Evolutionary conservation across 2,329 filamentous ascomycete genomes (phyloP), one percentile per base, ranked within the genome.

Genomic region (Drechslerella dactyloides): DNA sequence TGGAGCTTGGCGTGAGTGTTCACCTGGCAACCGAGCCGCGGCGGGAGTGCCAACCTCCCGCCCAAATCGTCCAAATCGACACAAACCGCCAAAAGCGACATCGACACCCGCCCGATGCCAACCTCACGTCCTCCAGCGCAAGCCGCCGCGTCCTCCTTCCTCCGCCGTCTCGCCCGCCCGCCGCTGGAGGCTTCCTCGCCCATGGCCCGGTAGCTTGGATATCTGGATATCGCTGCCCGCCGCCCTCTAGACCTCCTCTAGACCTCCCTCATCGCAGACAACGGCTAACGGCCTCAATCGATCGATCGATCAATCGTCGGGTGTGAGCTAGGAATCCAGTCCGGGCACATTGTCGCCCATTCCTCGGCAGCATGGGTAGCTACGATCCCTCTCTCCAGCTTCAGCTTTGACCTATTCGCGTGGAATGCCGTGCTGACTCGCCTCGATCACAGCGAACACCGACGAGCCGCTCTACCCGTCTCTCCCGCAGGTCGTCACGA

Each of bases 11-110:
- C 44, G 15, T 11, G 44, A 23, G 37, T 55, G 66, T 70, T 63
- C 66, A 63, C 66, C 59, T 70, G 66, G 66, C 66, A 70, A 70
- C 66, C n/a, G 64, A 21, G 19, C 58, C 50, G 42, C 35, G 63
- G 27, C 27, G 56, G 59, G 52, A 56, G 57, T 48, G 56, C 64
- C 64, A 69, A 53, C 64, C 58, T 62, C 58, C 58, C 58, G 40
- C 33, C 30, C 50, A 62, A n/a, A n/a, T n/a, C n/a, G n/a, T n/a
- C n/a, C 51, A 35, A 37, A 62, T 35, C 64, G 21, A 30, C 56
- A 60, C 57, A 60, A 58, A 70, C 63, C 66, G 37, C 66, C 66
- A 55, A 52, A n/a, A n/a, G n/a, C n/a, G n/a, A n/a, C n/a, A 62
- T 35, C 64, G 21, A 30, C 56, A 60, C 57, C 63, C 66, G 37